Evolutionary conservation across 495 filamentous ascomycete species (phyloP), one percentile per base, ranked within the genome.

Genomic region (Xylaria nigripes): DNA sequence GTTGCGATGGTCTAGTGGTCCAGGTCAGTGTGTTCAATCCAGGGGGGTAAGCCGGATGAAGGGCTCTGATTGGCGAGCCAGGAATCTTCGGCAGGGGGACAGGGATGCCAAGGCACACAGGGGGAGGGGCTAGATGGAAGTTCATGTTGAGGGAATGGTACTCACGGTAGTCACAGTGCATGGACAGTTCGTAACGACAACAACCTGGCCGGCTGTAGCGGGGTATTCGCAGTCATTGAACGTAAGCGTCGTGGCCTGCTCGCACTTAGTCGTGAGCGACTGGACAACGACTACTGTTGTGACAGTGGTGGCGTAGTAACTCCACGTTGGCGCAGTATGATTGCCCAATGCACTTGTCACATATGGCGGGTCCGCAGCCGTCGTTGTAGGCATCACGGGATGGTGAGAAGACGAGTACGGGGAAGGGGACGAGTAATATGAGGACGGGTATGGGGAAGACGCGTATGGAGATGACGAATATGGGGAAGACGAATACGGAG

Each of bases 111-210:
- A 36, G 13, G n/a, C n/a, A n/a, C n/a, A n/a, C n/a, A n/a, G n/a
- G n/a, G n/a, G n/a, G n/a, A n/a, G n/a, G n/a, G n/a, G n/a, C n/a
- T n/a, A n/a, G n/a, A n/a, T n/a, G n/a, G n/a, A n/a, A n/a, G n/a
- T n/a, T n/a, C n/a, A n/a, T n/a, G n/a, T 7, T 13, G 4, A 18
- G 9, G 0, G 18, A 9, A 29, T 6, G n/a, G n/a, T 6, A 47
- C 54, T 30, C 59, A 68, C 65, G n/a, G 49, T 63, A 27, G 62
- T 59, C 1, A 68, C 38, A 9, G 65, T 68, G 58, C 65, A 68
- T 42, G 65, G 65, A 54, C 65, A 68, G 54, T 65, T 48, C 0
- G 62, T 65, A 0, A 65, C 60, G 1, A 56, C 57, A 22, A 68
- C 9, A 6, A 58, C 52, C 54, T 65, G 18, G 56, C 60, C 56